phyloP scores from a whole-genome alignment of 2,329 filamentous ascomycete species.

The Talaromyces sp. region DNA sequence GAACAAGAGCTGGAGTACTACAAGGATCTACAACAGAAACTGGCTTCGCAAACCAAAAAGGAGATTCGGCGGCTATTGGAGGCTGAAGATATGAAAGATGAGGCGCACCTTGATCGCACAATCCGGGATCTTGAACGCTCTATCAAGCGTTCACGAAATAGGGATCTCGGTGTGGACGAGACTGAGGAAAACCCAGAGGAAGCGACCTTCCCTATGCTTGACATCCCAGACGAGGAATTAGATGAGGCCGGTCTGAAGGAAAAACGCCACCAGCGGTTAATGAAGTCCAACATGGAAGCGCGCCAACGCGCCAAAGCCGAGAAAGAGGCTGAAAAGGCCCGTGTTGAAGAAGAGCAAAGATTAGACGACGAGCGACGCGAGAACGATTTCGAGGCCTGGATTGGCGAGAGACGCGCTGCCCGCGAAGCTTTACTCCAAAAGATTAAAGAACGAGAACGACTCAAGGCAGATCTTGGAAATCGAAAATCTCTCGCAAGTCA shows the following conservation, averaged over 20 bases:
- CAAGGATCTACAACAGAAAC: conserved; percentile 71
- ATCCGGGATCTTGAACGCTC: conserved; percentile 88
- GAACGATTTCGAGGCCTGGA: conserved; percentile 81
- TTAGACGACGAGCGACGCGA: conserved; percentile 80
- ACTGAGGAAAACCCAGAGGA: conserved; percentile 73
- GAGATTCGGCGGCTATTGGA: conserved; percentile 83
- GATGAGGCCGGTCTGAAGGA: conserved; percentile 89
- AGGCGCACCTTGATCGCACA: conserved; percentile 76
- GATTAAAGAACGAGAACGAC: conserved; percentile 89
- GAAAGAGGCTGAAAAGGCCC: conserved; percentile 87
- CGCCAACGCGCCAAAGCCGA: conserved; percentile 91
- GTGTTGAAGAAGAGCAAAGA: conserved; percentile 77
- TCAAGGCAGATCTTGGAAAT: conserved; percentile 93
- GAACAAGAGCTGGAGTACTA: conserved; percentile 95
- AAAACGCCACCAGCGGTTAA: conserved; percentile 85
- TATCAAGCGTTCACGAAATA: conserved; percentile 85
- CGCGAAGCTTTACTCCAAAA: conserved; percentile 70
- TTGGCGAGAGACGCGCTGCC: conserved; percentile 74
- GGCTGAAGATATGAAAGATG: conserved; percentile 87
- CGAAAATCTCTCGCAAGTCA: conserved; percentile 94
- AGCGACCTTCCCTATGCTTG: conserved; percentile 80
- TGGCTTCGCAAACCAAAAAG: conserved; percentile 81
- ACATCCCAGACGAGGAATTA: conserved; percentile 85
- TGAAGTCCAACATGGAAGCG: conserved; percentile 94
- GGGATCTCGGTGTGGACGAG: conserved; percentile 86